phyloP scores from a whole-genome alignment of 805 yeast genomes.

The Sugiyamaella lignohabitans region DNA sequence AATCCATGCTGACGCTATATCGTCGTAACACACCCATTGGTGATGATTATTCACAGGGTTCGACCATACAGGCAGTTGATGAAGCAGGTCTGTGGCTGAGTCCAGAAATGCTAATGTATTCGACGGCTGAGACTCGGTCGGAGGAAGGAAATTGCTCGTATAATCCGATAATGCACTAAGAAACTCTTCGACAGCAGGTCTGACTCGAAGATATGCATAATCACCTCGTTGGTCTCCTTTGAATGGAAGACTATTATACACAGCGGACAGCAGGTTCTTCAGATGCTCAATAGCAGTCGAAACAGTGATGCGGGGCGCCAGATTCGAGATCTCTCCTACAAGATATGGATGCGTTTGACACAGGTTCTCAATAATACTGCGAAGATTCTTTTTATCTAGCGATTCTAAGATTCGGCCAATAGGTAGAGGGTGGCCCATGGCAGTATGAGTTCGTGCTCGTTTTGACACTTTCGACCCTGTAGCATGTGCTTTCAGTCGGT shows the following conservation, averaged over 20 bases:
- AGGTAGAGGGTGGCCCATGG: constrained; percentile 49
- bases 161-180: constrained; percentile 67
- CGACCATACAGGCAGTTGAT: constrained; percentile 59
- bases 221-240: constrained; percentile 68
- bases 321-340: constrained; percentile 39
- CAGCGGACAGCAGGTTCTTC: constrained; percentile 37
- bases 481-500: background rate
- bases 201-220: constrained; percentile 69
- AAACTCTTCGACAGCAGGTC: constrained; percentile 61
- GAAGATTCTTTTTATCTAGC: constrained; percentile 51
- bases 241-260: constrained; percentile 57
- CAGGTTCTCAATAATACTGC: constrained; percentile 45
- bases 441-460: background rate
- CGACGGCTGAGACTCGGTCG: constrained; percentile 49
- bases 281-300: constrained; percentile 47
- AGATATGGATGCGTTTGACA: constrained; percentile 60
- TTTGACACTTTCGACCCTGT: background rate
- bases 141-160: constrained; percentile 65
- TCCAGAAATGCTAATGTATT: constrained; percentile 57
- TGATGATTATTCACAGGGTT: constrained; percentile 39
- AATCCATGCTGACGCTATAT: constrained; percentile 53
- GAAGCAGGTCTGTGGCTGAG: constrained; percentile 52
- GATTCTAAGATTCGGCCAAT: constrained; percentile 60
- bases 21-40: constrained; percentile 51
- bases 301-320: constrained; percentile 56